Evolutionary conservation across 202 grass and related monocot genomes (phyloP).

Genomic region (Elaeis oleifera): DNA sequence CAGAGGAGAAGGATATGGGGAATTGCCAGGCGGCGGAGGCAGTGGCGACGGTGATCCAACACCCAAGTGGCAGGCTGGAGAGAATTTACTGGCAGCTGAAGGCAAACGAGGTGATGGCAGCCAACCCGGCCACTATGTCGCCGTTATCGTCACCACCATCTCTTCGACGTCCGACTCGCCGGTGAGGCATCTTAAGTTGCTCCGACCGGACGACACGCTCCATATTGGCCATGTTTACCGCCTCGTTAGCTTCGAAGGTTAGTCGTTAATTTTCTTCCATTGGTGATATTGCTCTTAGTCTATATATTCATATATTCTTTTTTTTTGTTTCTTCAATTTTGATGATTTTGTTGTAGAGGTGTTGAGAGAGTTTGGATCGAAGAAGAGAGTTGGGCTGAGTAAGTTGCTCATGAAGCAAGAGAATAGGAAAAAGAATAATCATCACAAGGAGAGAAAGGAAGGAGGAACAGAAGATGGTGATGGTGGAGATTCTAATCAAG

Average conservation of each 20-base stretch:
- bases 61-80: constrained; percentile 1
- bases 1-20: constrained; percentile 1
- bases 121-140: constrained; percentile 12
- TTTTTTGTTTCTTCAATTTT: no score
- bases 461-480: no score
- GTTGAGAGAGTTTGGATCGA: no score
- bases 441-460: no score
- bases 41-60: constrained; percentile 5
- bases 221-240: not conserved
- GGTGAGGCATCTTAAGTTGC: constrained; percentile 2
- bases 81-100: constrained; percentile 11
- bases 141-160: not conserved
- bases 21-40: constrained; percentile 16
- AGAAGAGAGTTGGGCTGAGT: no score
- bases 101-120: constrained; percentile 10
- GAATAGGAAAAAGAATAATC: no score
- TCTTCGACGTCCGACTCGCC: not conserved
- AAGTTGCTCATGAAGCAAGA: no score
- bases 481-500: no score
- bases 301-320: no score
- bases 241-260: constrained; percentile 2
- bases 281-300: no score
- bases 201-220: constrained; percentile 3
- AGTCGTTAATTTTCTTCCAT: no score
- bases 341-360: no score